Evolutionary conservation across 2,329 filamentous ascomycete genomes (phyloP), one percentile per base, ranked within the genome.

Genomic region (Aspergillus fijiensis): DNA sequence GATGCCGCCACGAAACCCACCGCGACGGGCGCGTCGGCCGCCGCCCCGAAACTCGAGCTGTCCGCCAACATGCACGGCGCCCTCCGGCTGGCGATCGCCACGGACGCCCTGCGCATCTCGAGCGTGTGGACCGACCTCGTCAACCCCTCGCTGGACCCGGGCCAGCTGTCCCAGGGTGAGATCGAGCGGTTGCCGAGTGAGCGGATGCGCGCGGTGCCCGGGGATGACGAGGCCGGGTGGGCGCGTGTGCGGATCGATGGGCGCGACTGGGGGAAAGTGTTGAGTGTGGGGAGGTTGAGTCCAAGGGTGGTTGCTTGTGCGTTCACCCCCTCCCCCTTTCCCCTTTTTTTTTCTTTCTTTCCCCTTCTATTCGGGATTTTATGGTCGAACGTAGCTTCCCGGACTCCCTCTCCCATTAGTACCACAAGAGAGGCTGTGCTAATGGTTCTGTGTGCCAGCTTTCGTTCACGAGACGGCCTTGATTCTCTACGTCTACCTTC

Each of bases 41-140:
- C 42, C 14, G 68, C 70, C 5, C 82, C 91, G 0, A 91, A 92
- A 69, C 81, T 99, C 3, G 92, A 96, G 73, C 79, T 98, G 49
- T 89, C 89, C 57, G 95, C 93, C 31, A 99, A 97, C 76, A 96
- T 96, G 92, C 91, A 96, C 76, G 95, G 95, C 21, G 88, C 87
- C 60, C 79, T 99, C 59, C 87, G 87, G 51, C 82, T 99, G 63
- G 87, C 89, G 11, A 89, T 97, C 61, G 84, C 85, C 39, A 95
- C 92, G 1, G 93, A 98, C 73, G 86, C 89, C 7, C 86, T 96
- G 68, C 88, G 89, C 62, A 96, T 98, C 59, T 88, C 88, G 60
- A 95, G 89, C 69, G 85, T 89, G 49, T 99, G 95, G 95, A 87
- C 86, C 3, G 90, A 88, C 1, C 84, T 99, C 33, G 87, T 87